These are phyloP conservation scores for Aspergillus quadricinctus DNA, from an alignment of 2,329 filamentous ascomycete genomes.

Conservation along the genomic window DNA sequence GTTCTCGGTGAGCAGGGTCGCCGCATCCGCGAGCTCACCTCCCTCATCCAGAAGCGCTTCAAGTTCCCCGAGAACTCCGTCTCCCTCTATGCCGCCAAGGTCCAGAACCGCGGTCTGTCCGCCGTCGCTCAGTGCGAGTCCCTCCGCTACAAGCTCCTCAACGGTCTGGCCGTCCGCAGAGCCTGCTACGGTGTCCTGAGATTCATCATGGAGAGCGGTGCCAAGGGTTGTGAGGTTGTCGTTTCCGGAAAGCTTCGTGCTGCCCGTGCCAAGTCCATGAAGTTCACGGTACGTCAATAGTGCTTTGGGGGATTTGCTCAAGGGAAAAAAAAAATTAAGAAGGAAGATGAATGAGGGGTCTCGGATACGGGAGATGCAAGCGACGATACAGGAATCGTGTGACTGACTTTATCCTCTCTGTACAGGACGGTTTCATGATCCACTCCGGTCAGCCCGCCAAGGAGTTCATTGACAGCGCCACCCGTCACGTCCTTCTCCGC, in stretches of 20 bases:
- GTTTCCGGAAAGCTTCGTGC: constrained; percentile 98
- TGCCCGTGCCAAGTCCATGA: constrained; percentile 99
- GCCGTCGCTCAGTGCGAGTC: constrained; percentile 99
- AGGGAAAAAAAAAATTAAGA: not conserved
- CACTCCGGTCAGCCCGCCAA: constrained; percentile 99
- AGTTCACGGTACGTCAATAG: constrained; percentile 77
- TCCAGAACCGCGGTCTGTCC: constrained; percentile 99
- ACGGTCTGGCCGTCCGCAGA: constrained; percentile 96
- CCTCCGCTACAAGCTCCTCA: constrained; percentile 99
- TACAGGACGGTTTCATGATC: constrained; percentile 97
- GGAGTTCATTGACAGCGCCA: constrained; percentile 99
- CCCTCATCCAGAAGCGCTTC: constrained; percentile 99
- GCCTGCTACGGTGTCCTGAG: constrained; percentile 99
- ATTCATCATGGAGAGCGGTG: constrained; percentile 99
- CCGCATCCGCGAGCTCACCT: constrained; percentile 99
- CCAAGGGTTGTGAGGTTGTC: constrained; percentile 99
- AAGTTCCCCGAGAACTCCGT: constrained; percentile 99
- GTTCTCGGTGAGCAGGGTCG: constrained; percentile 99
- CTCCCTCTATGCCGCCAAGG: constrained; percentile 99
- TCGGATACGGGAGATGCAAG: not conserved
- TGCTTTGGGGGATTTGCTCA: not conserved
- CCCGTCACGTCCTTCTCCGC: constrained; percentile 98
- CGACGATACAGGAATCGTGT: not conserved
- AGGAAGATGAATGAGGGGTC: not conserved
- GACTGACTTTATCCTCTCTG: constrained; percentile 11